Evolutionary conservation across 371 early-diverging fungal species (phyloP), one percentile per base, ranked within the genome.

Genomic region (Thermomucor indicae-seudaticae): DNA sequence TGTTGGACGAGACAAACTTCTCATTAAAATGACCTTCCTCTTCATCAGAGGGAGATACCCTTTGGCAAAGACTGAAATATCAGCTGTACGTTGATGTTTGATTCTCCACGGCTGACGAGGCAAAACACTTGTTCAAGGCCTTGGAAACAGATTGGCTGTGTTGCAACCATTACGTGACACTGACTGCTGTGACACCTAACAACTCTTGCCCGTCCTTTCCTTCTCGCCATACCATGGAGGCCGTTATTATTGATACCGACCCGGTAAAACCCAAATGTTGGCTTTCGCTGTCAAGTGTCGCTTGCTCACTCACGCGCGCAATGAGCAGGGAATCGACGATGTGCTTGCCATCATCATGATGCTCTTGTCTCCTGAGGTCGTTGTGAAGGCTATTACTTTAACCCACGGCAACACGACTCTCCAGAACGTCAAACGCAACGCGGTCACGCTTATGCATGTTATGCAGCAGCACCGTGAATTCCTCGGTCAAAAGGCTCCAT

Each of bases 311-410:
- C 6, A 28, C 25, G 12, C 2, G 16, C 25, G 11, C n/a, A 3
- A 20, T 2, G n/a, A 25, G 23, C 27, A 59, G 64, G 72, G 75
- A 49, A 73, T 80, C n/a, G 80, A 80, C 32, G 83, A 80, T 62
- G 67, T 68, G 19, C 47, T 82, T 35, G 80, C 79, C 31, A 63
- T 79, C 27, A 54, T 75, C 14, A 53, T 70, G 46, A 68, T 78
- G 17, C 58, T 80, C 49, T 55, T 64, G 17, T 67, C 77, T 0
- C 71, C 70, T 30, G 64, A 75, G 42, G 57, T 82, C 10, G 71
- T 75, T 27, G 53, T 82, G 14, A 53, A 58, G 35, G 75, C 78
- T 4, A 67, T 80, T 34, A 77, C 76, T 6, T 56, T 76, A n/a
- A 64, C 65, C 7, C 73, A 72, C 55, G 82, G 79, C n/a, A 78